phyloP scores from a whole-genome alignment of 345 rosid genomes.

The Sonneratia alba region DNA sequence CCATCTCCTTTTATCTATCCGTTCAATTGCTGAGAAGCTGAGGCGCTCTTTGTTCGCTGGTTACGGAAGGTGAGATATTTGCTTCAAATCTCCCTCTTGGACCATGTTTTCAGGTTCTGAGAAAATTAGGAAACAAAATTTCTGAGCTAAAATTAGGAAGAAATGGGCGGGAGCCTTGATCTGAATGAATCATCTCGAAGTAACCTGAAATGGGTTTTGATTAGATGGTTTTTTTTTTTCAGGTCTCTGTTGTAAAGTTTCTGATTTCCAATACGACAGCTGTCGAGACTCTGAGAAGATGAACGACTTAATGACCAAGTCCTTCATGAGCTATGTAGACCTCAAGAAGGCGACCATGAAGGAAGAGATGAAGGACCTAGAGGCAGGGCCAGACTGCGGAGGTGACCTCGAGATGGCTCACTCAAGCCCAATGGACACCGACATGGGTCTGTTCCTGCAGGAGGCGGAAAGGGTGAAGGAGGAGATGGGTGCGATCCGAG shows the following conservation, averaged over 20 bases:
- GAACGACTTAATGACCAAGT: constrained; percentile 97
- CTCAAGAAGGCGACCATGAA: constrained; percentile 88
- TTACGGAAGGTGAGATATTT: background rate
- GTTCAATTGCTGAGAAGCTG: background rate
- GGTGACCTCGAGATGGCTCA: constrained; percentile 54
- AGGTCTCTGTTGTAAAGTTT: background rate
- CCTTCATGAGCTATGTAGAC: constrained; percentile 85
- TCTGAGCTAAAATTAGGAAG: background rate
- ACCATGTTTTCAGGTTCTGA: background rate
- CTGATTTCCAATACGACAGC: background rate
- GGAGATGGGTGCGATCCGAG: constrained; percentile 66
- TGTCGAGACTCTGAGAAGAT: constrained; percentile 26
- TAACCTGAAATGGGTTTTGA: background rate
- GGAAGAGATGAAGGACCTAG: constrained; percentile 73
- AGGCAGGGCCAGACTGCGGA: constrained; percentile 51
- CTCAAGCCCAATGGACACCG: constrained; percentile 41
- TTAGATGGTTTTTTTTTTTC: background rate
- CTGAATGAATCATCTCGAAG: too few species aligned
- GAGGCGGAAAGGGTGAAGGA: constrained; percentile 87
- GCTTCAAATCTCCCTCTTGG: background rate
- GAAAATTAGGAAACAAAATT: background rate
- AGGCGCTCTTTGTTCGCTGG: background rate
- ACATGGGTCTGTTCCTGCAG: constrained; percentile 67
- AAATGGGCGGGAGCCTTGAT: too few species aligned
- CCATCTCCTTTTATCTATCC: background rate